These are phyloP conservation scores for Microbotryomycetes sp. DNA, from an alignment of 1,284 basidiomycete genomes.

Conservation along the genomic window DNA sequence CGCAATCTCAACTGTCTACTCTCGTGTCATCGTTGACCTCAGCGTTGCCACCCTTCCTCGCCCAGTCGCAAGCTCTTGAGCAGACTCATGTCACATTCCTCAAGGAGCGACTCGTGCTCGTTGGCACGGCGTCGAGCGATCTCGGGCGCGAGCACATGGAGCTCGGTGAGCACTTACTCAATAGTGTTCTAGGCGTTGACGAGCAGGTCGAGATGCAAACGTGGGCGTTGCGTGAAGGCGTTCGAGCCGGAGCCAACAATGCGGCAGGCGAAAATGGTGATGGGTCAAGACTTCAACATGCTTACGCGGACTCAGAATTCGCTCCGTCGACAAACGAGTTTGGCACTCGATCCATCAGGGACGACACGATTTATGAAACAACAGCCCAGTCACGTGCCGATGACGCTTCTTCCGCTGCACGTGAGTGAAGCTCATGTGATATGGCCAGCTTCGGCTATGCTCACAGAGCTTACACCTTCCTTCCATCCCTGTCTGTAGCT, in stretches of 20 bases:
- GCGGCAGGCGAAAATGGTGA: background rate
- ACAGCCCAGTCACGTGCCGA: background rate
- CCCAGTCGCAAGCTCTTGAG: conserved; percentile 39
- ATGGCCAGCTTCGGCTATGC: background rate
- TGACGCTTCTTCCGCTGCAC: background rate
- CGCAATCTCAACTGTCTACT: conserved; percentile 22
- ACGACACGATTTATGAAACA: conserved; percentile 6
- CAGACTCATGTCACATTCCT: conserved; percentile 39
- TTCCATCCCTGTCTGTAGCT: no score
- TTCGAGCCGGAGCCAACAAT: conserved; percentile 5
- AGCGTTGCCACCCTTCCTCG: conserved; percentile 37
- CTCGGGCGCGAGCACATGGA: conserved; percentile 41
- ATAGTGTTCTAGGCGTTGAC: conserved; percentile 30
- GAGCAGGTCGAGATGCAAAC: conserved; percentile 18
- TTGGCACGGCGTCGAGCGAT: conserved; percentile 37
- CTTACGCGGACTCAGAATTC: background rate
- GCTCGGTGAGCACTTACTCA: conserved; percentile 37
- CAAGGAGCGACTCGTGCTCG: conserved; percentile 37
- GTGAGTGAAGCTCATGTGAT: background rate
- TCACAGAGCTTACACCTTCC: background rate
- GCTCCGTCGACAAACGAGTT: conserved; percentile 12
- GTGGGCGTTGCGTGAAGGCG: conserved; percentile 27
- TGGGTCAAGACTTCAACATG: background rate
- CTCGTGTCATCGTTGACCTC: conserved; percentile 29
- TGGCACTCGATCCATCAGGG: conserved; percentile 7